These are phyloP conservation scores for Clathrospora elynae DNA, from an alignment of 2,329 filamentous ascomycete genomes.

Conservation along the genomic window DNA sequence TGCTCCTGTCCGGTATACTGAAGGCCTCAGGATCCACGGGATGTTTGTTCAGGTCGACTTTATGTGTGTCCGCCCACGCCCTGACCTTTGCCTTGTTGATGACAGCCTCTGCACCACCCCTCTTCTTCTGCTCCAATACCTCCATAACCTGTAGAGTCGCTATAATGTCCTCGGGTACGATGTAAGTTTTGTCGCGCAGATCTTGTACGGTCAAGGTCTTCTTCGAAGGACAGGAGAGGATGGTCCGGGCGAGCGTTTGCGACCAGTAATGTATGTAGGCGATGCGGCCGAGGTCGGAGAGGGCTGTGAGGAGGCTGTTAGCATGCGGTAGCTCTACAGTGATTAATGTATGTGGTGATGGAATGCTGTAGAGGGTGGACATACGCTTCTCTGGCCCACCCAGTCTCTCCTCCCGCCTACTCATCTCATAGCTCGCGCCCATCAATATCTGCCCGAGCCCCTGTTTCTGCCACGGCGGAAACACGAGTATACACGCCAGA, in stretches of 20 bases:
- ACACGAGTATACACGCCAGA: conserved; percentile 91
- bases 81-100: conserved; percentile 65
- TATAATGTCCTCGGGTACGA: conserved; percentile 82
- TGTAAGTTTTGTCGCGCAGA: conserved; percentile 79
- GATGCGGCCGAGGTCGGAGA: conserved; percentile 80
- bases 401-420: conserved; percentile 77
- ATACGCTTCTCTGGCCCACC: conserved; percentile 87
- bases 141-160: conserved; percentile 79
- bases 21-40: conserved; percentile 76
- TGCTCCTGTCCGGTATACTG: conserved; percentile 58
- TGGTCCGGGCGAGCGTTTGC: conserved; percentile 75
- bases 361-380: conserved; percentile 5
- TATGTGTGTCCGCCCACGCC: conserved; percentile 68
- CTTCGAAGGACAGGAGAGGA: conserved; percentile 54
- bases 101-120: conserved; percentile 57
- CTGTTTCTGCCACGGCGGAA: conserved; percentile 92
- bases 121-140: conserved; percentile 61
- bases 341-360: background rate
- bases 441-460: conserved; percentile 88
- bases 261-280: conserved; percentile 89
- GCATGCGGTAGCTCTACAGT: background rate
- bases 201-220: conserved; percentile 68
- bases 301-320: conserved; percentile 54
- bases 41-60: conserved; percentile 64
- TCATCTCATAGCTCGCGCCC: conserved; percentile 91